Conservation (phyloP, 2,329 filamentous ascomycete species). For the Canariomyces notabilis region DNA sequence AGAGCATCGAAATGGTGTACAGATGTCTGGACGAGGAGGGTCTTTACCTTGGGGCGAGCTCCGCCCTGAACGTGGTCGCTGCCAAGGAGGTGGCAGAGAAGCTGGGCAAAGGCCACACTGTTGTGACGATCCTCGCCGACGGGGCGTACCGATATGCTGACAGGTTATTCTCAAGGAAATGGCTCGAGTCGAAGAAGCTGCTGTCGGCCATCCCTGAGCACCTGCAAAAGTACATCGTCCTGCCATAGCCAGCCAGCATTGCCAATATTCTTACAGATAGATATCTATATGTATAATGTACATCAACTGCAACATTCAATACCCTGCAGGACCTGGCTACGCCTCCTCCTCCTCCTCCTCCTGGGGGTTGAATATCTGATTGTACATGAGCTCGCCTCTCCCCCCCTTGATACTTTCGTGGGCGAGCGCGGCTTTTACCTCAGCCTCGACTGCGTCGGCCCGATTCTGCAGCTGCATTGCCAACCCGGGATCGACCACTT, state of each 20-base stretch:
- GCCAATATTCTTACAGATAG: constrained; percentile 19
- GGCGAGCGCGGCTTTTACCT: constrained; percentile 24
- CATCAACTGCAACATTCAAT: not conserved
- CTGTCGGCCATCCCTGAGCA: constrained; percentile 75
- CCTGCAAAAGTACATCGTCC: constrained; percentile 88
- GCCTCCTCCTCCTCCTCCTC: constrained; percentile 4
- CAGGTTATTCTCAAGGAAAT: constrained; percentile 83
- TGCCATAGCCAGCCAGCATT: constrained; percentile 52
- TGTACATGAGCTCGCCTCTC: constrained; percentile 28
- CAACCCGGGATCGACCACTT: constrained; percentile 36
- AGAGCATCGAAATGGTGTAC: constrained; percentile 97
- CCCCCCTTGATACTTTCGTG: not conserved
- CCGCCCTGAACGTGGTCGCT: constrained; percentile 88
- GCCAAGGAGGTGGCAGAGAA: constrained; percentile 91
- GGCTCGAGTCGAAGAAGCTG: constrained; percentile 83
- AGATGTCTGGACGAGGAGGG: constrained; percentile 93
- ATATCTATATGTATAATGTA: constrained; percentile 12
- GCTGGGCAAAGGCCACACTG: constrained; percentile 79
- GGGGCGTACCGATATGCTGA: constrained; percentile 98
- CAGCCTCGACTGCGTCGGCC: constrained; percentile 28
- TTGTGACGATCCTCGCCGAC: constrained; percentile 91
- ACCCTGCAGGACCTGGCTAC: not conserved
- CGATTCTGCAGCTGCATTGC: constrained; percentile 37
- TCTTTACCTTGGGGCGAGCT: constrained; percentile 89
- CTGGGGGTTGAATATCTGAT: constrained; percentile 28